A percentile compares a stretch with the other conserved stretches of the same genome.
These are phyloP conservation scores for Veloporphyrellus conicus DNA, from an alignment of 1,284 basidiomycete genomes.

Conservation along the genomic window DNA sequence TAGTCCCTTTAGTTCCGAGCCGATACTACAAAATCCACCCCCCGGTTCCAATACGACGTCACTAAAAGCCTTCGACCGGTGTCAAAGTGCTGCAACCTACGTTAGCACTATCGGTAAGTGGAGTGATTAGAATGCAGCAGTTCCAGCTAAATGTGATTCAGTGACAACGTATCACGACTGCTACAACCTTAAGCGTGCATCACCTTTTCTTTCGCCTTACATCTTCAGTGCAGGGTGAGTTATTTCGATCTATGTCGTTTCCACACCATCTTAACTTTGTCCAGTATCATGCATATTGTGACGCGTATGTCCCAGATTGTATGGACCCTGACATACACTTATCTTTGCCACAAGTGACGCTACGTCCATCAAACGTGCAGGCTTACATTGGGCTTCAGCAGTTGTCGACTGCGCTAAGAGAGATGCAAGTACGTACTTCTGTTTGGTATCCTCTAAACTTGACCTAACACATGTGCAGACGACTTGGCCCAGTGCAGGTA, in stretches of 20 bases:
- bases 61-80: slow-evolving; percentile 70
- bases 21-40: slow-evolving; percentile 41
- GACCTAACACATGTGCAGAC: slow-evolving; percentile 31
- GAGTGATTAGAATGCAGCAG: neutral
- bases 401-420: slow-evolving; percentile 62
- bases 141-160: slow-evolving; percentile 28
- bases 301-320: slow-evolving; percentile 48
- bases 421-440: slow-evolving; percentile 55
- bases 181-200: slow-evolving; percentile 59
- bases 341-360: slow-evolving; percentile 48
- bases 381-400: slow-evolving; percentile 64
- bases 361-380: slow-evolving; percentile 65
- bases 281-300: slow-evolving; percentile 78
- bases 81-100: slow-evolving; percentile 72
- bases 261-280: slow-evolving; percentile 10
- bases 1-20: slow-evolving; percentile 37
- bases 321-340: slow-evolving; percentile 1
- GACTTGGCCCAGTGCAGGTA: slow-evolving; percentile 71
- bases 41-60: slow-evolving; percentile 31
- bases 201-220: slow-evolving; percentile 71
- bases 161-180: slow-evolving; percentile 57
- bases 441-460: slow-evolving; percentile 1
- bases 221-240: slow-evolving; percentile 73
- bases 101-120: slow-evolving; percentile 63
- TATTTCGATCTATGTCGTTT: neutral